Evolutionary conservation across 2,329 filamentous ascomycete species (phyloP).

Genomic region (Ophiosphaerella narmari): DNA sequence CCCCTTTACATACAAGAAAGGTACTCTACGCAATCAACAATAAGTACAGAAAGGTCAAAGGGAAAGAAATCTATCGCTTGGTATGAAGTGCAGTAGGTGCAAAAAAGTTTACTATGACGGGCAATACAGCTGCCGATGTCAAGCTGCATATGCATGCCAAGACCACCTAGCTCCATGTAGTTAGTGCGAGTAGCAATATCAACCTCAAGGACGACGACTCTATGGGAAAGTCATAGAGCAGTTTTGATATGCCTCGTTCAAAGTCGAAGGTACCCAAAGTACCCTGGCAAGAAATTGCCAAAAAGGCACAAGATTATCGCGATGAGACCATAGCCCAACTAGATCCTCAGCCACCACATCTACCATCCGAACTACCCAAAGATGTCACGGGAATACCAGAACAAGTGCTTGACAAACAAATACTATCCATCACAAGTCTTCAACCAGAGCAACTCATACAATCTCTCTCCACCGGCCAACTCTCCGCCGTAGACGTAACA

Average conservation of each 20-base stretch:
- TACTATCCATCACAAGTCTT: constrained; percentile 24
- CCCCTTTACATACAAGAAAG: constrained; percentile 27
- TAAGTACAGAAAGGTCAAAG: constrained; percentile 4
- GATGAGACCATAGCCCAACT: constrained; percentile 27
- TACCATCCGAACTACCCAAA: constrained; percentile 27
- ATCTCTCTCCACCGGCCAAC: constrained; percentile 19
- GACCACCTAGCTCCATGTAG: no score
- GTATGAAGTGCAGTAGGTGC: not conserved
- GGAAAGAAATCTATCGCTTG: constrained; percentile 1
- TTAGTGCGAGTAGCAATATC: no score
- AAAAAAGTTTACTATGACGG: not conserved
- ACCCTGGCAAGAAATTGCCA: constrained; percentile 31
- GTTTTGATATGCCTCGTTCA: constrained; percentile 5
- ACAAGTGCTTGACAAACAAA: constrained; percentile 14
- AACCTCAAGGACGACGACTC: no score
- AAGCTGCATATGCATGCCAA: no score
- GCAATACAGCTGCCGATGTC: no score
- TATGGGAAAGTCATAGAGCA: not conserved
- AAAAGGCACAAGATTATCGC: constrained; percentile 33
- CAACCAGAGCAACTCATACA: constrained; percentile 24
- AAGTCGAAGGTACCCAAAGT: constrained; percentile 9
- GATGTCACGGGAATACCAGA: constrained; percentile 23
- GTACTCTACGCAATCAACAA: constrained; percentile 9
- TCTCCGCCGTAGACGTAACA: constrained; percentile 31
- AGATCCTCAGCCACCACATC: constrained; percentile 17